Base-by-base conservation (phyloP, 257 asterid species). In the Galeopsis tetrahit region DNA sequence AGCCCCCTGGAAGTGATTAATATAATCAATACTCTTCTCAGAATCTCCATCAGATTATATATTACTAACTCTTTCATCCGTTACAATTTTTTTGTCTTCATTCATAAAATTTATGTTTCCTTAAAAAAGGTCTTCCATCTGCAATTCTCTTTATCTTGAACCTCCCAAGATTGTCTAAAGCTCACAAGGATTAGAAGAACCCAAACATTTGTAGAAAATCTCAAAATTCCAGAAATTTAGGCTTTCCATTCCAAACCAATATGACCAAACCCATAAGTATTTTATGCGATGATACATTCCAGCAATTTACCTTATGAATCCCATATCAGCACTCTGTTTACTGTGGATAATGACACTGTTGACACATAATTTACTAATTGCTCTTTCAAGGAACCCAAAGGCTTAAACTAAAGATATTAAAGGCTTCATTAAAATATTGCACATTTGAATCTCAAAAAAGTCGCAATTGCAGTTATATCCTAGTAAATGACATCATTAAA, bases 301-400 rank as follows among this genome's bases (percentile, higher is more conserved):
- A 68, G 44, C 28, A 52, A 14, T 53, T 57, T 34, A 60, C 68
- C 63, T 34, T 43, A 55, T 65, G 58, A 42, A 71, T 69, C 69
- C 35, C 69, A 59, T 48, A 69, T 34, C 56, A 31, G 66, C 48
- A 76, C 66, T 51, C 46, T 11, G 49, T 73, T 53, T 31, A 36
- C 34, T 51, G 56, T 65, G 40, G 59, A 49, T 53, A 66, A 61
- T 58, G 55, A 48, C 21, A 43, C 57, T 53, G 60, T 53, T 58
- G 55, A 48, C 21, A 43, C 57, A 38, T 49, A 68, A 4, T 4
- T 15, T 35, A 66, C 46, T n/a, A 73, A 5, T 52, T 69, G 76
- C 34, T 65, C 61, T 63, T 63, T 62, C 60, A 49, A 10, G 56
- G 60, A 53, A 42, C 77, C 32, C 7, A 77, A 63, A 60, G 14